Conservation (phyloP, 495 filamentous ascomycete species). For the Staphylotrichum longicolle region DNA sequence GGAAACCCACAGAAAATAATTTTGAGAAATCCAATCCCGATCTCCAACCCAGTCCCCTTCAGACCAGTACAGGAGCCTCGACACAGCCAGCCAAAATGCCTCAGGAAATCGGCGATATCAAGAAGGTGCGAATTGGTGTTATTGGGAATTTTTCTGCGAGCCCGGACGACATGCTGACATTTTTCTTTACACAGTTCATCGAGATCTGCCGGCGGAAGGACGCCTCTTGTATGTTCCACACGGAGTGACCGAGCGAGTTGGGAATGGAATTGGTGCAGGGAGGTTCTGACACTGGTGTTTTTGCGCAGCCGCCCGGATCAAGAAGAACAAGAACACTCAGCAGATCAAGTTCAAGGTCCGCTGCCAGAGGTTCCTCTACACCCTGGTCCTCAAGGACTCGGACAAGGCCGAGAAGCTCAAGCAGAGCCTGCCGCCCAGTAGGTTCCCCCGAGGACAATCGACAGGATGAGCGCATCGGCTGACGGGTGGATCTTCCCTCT, state of each 20-base stretch:
- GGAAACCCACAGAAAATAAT: conserved; percentile 38
- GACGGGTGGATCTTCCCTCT: conserved; percentile 12
- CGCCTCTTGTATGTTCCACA: conserved; percentile 76
- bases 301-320: conserved; percentile 83
- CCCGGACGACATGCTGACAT: conserved; percentile 32
- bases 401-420: conserved; percentile 99
- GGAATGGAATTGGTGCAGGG: conserved; percentile 6
- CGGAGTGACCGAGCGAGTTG: conserved; percentile 8
- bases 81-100: conserved; percentile 70
- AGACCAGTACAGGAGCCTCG: conserved; percentile 31
- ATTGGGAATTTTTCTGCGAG: background rate
- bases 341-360: conserved; percentile 99
- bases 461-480: conserved; percentile 6
- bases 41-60: conserved; percentile 30
- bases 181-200: conserved; percentile 70
- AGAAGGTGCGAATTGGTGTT: conserved; percentile 52
- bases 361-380: conserved; percentile 92
- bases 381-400: conserved; percentile 91
- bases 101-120: conserved; percentile 97
- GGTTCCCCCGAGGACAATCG: conserved; percentile 32
- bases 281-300: conserved; percentile 39
- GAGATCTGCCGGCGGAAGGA: conserved; percentile 99
- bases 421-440: conserved; percentile 96
- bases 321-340: conserved; percentile 82
- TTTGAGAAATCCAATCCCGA: conserved; percentile 35